Conservation (phyloP, 371 early-diverging fungal genomes). For the Encephalitozoon romaleae region DNA sequence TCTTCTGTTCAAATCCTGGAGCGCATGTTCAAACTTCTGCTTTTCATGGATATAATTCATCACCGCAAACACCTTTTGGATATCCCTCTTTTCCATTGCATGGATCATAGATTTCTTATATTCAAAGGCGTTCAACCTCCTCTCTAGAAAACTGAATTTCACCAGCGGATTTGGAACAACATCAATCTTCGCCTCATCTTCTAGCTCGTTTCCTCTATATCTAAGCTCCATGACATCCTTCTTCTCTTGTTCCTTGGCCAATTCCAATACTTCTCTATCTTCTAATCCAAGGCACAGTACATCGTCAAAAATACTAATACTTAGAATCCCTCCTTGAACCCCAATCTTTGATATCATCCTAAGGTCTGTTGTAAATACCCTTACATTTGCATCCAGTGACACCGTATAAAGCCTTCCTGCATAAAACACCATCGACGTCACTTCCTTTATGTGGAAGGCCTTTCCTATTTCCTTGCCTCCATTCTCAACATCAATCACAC, state of each 20-base stretch:
- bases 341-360: slow-evolving; percentile 19
- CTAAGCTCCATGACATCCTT: neutral
- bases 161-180: neutral
- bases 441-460: slow-evolving; percentile 28
- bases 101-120: slow-evolving; percentile 31
- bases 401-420: slow-evolving; percentile 21
- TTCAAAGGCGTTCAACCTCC: slow-evolving; percentile 17
- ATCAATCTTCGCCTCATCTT: slow-evolving; percentile 38
- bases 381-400: slow-evolving; percentile 35
- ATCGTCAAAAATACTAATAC: neutral
- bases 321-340: neutral
- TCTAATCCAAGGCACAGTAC: slow-evolving; percentile 12
- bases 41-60: slow-evolving; percentile 34
- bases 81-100: slow-evolving; percentile 1
- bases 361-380: slow-evolving; percentile 18
- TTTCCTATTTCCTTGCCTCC: neutral
- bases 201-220: slow-evolving; percentile 1
- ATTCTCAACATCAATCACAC: neutral
- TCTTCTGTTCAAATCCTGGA: slow-evolving; percentile 13
- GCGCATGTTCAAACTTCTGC: slow-evolving; percentile 18
- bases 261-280: slow-evolving; percentile 9
- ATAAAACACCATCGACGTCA: slow-evolving; percentile 16
- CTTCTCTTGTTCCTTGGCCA: neutral
- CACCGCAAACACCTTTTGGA: slow-evolving; percentile 33
- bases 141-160: slow-evolving; percentile 14